Evolutionary conservation across 371 early-diverging fungal genomes (phyloP).

Genomic region (Lichtheimia ramosa): DNA sequence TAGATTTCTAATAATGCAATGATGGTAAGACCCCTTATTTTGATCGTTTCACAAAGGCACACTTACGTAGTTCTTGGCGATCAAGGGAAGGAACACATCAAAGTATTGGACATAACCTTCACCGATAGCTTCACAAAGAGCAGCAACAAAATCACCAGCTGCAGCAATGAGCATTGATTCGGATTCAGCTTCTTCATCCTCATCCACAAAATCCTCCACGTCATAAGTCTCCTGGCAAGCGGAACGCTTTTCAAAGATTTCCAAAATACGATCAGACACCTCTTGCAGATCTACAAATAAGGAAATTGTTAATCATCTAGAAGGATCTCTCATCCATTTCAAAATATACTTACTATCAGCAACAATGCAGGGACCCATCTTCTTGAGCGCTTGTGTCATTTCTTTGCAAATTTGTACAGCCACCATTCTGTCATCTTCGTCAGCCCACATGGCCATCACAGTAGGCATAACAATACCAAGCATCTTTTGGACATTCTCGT

Average conservation of each 20-base stretch:
- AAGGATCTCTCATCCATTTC: background rate
- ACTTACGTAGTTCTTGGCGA: constrained; percentile 63
- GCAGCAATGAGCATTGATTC: constrained; percentile 78
- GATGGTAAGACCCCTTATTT: background rate
- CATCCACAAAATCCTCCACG: constrained; percentile 61
- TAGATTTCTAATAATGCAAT: constrained; percentile 46
- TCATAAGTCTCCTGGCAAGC: constrained; percentile 77
- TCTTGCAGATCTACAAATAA: constrained; percentile 43
- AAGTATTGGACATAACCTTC: constrained; percentile 69
- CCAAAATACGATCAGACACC: constrained; percentile 51
- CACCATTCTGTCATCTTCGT: constrained; percentile 80
- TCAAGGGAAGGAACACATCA: constrained; percentile 70
- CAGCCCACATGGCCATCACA: constrained; percentile 69
- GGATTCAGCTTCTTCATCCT: constrained; percentile 81
- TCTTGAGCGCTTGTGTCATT: constrained; percentile 65
- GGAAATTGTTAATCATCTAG: background rate
- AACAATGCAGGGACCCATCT: constrained; percentile 80
- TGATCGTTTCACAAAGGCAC: no score
- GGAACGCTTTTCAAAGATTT: constrained; percentile 78
- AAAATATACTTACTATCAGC: constrained; percentile 54
- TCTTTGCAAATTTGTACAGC: constrained; percentile 78
- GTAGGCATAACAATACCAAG: constrained; percentile 65
- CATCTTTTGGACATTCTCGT: constrained; percentile 71
- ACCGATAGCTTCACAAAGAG: constrained; percentile 72
- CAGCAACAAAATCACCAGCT: constrained; percentile 82